Conservation (phyloP, 495 filamentous ascomycete species). For the Neurospora sp. region DNA sequence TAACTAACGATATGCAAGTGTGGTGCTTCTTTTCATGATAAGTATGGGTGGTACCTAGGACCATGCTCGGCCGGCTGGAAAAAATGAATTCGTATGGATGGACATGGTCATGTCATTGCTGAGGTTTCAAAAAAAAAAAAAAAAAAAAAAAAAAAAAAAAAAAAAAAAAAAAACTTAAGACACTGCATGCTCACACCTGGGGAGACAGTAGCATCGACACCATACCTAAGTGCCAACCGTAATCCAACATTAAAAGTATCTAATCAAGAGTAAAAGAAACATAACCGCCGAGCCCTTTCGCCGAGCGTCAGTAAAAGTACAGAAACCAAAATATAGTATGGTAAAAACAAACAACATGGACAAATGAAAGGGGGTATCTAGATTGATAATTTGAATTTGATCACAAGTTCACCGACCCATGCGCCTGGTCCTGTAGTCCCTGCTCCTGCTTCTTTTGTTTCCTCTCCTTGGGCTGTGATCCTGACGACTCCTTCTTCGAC, state of each 20-base stretch:
- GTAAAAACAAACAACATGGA: background rate
- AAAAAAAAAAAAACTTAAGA: background rate
- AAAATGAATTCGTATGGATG: background rate
- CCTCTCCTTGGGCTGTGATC: background rate
- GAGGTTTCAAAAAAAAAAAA: background rate
- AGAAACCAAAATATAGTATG: background rate
- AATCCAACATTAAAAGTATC: background rate
- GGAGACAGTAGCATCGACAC: background rate
- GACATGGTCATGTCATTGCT: background rate
- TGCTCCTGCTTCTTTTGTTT: constrained; percentile 7
- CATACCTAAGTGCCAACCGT: background rate
- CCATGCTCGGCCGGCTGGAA: background rate
- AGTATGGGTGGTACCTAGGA: background rate
- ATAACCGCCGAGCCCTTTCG: background rate
- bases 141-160: background rate
- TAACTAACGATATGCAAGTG: background rate
- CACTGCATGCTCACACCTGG: background rate
- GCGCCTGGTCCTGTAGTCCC: background rate
- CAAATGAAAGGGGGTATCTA: constrained; percentile 7
- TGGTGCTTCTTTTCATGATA: background rate
- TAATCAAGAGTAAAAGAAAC: background rate
- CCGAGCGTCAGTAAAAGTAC: background rate
- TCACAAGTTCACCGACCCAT: constrained; percentile 2
- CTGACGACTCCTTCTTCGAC: background rate
- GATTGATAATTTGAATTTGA: background rate